These are phyloP conservation scores for Funneliformis caledonium DNA, from an alignment of 371 early-diverging fungal genomes.

Conservation along the genomic window DNA sequence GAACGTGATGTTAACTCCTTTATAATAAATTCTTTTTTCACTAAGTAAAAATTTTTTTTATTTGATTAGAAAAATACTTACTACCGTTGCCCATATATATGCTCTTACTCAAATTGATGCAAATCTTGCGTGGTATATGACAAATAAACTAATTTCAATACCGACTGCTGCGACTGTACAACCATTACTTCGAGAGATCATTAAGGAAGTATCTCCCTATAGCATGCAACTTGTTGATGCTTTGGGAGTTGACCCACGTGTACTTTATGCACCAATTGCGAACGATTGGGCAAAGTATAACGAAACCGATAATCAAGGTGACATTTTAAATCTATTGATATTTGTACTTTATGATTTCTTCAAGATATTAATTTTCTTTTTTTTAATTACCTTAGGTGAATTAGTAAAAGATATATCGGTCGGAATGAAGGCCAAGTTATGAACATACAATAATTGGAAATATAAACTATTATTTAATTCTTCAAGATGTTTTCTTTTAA, in stretches of 20 bases:
- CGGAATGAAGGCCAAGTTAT: not conserved
- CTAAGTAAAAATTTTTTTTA: not conserved
- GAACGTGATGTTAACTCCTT: not conserved
- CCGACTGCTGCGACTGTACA: conserved; percentile 49
- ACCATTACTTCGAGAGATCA: conserved; percentile 49
- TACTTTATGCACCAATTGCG: conserved; percentile 73
- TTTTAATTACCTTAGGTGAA: conserved; percentile 6
- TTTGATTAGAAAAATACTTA: conserved; percentile 45
- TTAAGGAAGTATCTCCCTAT: conserved; percentile 54
- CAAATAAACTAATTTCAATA: conserved; percentile 52
- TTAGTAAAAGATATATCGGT: not conserved
- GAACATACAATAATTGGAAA: not conserved
- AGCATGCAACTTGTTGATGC: conserved; percentile 56
- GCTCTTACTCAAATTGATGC: conserved; percentile 43
- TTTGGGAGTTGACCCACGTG: conserved; percentile 58
- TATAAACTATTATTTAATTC: too few species aligned
- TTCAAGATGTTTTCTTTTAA: too few species aligned
- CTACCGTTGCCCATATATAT: conserved; percentile 53
- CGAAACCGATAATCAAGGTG: conserved; percentile 62
- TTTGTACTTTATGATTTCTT: not conserved
- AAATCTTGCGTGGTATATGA: conserved; percentile 62
- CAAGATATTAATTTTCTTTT: not conserved
- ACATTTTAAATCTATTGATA: conserved; percentile 40
- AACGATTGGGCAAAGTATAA: conserved; percentile 69
- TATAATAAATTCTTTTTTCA: not conserved